phyloP scores from a whole-genome alignment of 2,329 filamentous ascomycete species.

The Ascochyta rabiei region DNA sequence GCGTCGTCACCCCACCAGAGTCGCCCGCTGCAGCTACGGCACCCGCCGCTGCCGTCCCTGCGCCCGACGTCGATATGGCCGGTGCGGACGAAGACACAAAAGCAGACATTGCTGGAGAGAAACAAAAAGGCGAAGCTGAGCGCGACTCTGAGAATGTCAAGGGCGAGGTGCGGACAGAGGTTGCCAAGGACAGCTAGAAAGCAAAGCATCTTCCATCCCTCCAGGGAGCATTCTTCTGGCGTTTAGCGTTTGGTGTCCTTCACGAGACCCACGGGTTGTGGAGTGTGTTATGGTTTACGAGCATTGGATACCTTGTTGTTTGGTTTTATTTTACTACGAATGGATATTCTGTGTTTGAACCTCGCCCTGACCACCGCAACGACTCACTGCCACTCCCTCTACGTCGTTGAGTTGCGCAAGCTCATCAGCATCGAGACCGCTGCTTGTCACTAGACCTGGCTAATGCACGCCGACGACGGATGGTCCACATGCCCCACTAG shows the following conservation, averaged over 20 bases:
- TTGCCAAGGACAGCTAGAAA: constrained; percentile 28
- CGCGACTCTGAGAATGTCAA: constrained; percentile 40
- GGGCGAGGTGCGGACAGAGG: constrained; percentile 38
- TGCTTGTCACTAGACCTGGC: neutral
- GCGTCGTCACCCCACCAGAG: constrained; percentile 45
- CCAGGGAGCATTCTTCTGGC: constrained; percentile 15
- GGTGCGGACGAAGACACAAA: constrained; percentile 28
- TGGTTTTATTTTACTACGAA: neutral
- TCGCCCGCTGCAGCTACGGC: constrained; percentile 29
- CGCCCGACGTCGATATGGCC: constrained; percentile 43
- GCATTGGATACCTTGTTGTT: constrained; percentile 26
- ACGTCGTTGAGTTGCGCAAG: constrained; percentile 3
- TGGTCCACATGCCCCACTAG: constrained; percentile 15
- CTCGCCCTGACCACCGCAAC: too few relatives aligned
- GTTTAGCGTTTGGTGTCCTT: constrained; percentile 19
- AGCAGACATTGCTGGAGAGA: constrained; percentile 26
- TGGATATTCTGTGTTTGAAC: too few relatives aligned
- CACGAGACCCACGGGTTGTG: constrained; percentile 9
- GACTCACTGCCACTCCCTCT: too few relatives aligned
- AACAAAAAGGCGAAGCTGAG: constrained; percentile 35
- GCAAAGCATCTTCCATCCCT: neutral
- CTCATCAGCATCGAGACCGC: neutral
- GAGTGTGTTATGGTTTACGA: constrained; percentile 26
- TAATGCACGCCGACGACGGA: constrained; percentile 5
- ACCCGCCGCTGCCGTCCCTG: constrained; percentile 19